Percentiles rank a stretch among this genome's conserved stretches.
Conservation (phyloP, 176 grass and related monocot species). For the Lolium multiflorum region DNA sequence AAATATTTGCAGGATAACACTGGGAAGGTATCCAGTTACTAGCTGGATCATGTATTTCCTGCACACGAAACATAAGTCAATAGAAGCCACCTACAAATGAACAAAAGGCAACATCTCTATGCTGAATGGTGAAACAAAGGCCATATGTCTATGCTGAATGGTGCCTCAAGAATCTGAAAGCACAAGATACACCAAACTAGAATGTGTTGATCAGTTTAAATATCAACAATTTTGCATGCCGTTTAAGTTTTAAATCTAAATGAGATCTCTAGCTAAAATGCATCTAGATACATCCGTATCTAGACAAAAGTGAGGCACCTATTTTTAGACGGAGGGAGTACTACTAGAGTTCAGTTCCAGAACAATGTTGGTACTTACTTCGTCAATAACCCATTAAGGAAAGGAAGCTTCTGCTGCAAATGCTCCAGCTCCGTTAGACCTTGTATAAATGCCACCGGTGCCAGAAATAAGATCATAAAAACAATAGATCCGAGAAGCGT, state of each 20-base stretch:
- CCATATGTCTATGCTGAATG: background rate
- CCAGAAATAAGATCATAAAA: background rate
- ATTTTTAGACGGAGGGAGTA: background rate
- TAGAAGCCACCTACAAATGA: no score
- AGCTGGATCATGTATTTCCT: slow-evolving; percentile 79
- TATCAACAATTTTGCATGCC: background rate
- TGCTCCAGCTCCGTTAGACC: slow-evolving; percentile 65
- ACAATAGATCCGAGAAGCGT: slow-evolving; percentile 18
- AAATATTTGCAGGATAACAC: slow-evolving; percentile 84
- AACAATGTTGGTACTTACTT: slow-evolving; percentile 56
- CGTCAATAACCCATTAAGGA: slow-evolving; percentile 72
- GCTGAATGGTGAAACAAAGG: background rate
- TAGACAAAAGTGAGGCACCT: no score
- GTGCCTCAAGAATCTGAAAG: slow-evolving; percentile 20
- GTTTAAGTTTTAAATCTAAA: background rate
- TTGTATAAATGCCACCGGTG: slow-evolving; percentile 26
- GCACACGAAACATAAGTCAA: slow-evolving; percentile 37
- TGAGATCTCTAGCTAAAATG: no score
- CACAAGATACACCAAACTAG: slow-evolving; percentile 22
- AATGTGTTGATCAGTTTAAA: slow-evolving; percentile 9
- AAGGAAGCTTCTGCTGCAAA: slow-evolving; percentile 74
- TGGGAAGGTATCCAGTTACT: slow-evolving; percentile 96
- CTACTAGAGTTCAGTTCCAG: background rate
- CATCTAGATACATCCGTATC: no score
- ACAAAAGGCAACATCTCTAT: background rate